Evolutionary conservation across 1,284 basidiomycete species (phyloP).

Genomic region (Malassezia yamatoensis): DNA sequence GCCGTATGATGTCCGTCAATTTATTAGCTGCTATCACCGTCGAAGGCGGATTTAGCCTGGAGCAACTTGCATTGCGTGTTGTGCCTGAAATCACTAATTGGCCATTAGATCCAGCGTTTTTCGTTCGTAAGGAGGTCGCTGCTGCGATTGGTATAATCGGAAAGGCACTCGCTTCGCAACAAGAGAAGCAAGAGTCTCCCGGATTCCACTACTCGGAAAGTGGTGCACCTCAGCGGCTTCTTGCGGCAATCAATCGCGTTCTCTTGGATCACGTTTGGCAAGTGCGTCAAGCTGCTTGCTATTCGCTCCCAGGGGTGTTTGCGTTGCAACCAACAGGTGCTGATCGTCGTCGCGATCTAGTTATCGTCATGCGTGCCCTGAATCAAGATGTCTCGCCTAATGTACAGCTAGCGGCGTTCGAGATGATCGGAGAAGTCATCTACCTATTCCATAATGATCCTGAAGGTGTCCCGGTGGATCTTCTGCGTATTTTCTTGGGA

Average conservation of each 20-base stretch:
- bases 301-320: conserved; percentile 71
- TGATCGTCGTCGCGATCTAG: conserved; percentile 27
- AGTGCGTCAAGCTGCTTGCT: conserved; percentile 78
- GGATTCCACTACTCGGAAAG: conserved; percentile 52
- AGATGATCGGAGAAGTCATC: conserved; percentile 82
- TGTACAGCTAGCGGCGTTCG: conserved; percentile 72
- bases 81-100: conserved; percentile 71
- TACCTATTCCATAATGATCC: conserved; percentile 65
- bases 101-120: conserved; percentile 65
- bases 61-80: conserved; percentile 61
- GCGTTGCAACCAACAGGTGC: conserved; percentile 4
- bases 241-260: conserved; percentile 67
- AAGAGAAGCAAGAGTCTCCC: conserved; percentile 52
- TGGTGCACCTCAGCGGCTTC: conserved; percentile 13
- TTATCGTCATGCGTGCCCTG: conserved; percentile 50
- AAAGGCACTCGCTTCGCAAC: conserved; percentile 66
- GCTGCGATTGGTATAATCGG: conserved; percentile 78
- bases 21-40: conserved; percentile 67
- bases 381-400: conserved; percentile 60
- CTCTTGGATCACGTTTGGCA: conserved; percentile 66
- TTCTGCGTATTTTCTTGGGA: conserved; percentile 67
- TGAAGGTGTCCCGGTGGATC: conserved; percentile 58
- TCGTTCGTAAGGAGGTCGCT: conserved; percentile 79
- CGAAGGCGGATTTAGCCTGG: conserved; percentile 50
- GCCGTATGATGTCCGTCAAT: conserved; percentile 82